Evolutionary conservation across 106 monocot species (phyloP).

Genomic region (Agapanthus africanus): DNA sequence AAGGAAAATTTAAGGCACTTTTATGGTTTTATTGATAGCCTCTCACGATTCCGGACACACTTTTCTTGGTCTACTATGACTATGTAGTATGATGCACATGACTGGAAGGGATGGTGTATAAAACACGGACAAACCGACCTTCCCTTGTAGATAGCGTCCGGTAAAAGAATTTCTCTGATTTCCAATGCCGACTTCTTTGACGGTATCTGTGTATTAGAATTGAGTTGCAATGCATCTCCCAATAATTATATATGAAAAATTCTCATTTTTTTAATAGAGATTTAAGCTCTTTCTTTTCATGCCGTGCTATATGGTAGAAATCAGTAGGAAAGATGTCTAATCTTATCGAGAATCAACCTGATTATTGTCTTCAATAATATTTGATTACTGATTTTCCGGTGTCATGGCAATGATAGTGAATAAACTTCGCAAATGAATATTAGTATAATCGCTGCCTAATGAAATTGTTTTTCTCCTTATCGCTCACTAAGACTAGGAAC

Average conservation of each 20-base stretch:
- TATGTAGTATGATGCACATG: constrained; percentile 28
- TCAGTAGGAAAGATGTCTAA: neutral
- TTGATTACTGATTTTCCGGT: no score
- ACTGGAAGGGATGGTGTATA: neutral
- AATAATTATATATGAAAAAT: neutral
- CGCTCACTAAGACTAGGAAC: no score
- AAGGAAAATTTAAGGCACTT: constrained; percentile 74
- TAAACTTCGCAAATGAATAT: no score
- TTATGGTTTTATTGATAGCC: constrained; percentile 71
- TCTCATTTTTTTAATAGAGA: neutral
- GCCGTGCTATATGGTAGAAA: neutral
- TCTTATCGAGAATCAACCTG: no score
- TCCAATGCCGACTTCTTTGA: neutral
- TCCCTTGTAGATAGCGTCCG: constrained; percentile 5
- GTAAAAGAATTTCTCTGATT: constrained; percentile 1
- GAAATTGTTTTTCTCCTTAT: no score
- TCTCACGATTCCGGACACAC: constrained; percentile 73
- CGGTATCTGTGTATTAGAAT: neutral
- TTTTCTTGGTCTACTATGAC: constrained; percentile 84
- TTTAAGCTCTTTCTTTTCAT: neutral
- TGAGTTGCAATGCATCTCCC: constrained; percentile 1
- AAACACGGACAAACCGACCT: neutral
- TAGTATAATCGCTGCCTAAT: no score
- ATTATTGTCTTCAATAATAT: no score
- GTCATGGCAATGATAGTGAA: no score